A percentile compares a stretch with the other conserved stretches of the same genome.
These are phyloP conservation scores for Aegilops umbellulata DNA, from an alignment of 176 grass and related monocot genomes.

Conservation along the genomic window DNA sequence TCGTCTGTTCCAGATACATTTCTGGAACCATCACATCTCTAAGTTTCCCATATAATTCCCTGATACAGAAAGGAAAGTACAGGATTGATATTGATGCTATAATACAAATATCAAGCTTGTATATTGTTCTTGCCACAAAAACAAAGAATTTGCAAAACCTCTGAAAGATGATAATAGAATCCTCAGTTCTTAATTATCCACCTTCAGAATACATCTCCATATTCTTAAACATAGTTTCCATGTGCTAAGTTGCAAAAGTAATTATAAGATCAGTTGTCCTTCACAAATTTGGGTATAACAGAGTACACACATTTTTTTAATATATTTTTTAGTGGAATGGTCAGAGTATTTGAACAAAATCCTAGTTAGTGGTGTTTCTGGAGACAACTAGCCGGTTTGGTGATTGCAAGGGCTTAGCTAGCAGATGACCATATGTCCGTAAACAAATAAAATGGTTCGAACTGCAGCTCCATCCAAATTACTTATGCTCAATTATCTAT, in stretches of 20 bases:
- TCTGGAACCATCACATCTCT: constrained; percentile 83
- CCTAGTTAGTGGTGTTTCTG: not conserved
- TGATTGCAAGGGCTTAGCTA: not conserved
- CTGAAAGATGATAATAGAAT: not conserved
- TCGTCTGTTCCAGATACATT: constrained; percentile 86
- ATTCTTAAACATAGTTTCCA: not conserved
- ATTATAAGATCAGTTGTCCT: not conserved
- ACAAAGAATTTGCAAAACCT: not conserved
- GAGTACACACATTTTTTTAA: not conserved
- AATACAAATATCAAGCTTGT: not conserved
- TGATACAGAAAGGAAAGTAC: constrained; percentile 29
- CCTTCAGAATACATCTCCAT: not conserved
- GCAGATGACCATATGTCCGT: not conserved
- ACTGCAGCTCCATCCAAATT: too few species aligned
- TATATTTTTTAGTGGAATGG: not conserved
- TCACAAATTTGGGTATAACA: not conserved
- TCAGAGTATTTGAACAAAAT: not conserved
- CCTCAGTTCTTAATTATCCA: not conserved
- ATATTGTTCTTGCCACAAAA: not conserved
- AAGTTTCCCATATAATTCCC: constrained; percentile 83
- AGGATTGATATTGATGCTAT: not conserved
- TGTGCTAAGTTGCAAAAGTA: not conserved
- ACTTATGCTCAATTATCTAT: too few species aligned
- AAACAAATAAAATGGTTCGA: not conserved
- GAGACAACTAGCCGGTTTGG: not conserved